Conservation (phyloP, 345 rosid species). For the Brassica nigra region DNA sequence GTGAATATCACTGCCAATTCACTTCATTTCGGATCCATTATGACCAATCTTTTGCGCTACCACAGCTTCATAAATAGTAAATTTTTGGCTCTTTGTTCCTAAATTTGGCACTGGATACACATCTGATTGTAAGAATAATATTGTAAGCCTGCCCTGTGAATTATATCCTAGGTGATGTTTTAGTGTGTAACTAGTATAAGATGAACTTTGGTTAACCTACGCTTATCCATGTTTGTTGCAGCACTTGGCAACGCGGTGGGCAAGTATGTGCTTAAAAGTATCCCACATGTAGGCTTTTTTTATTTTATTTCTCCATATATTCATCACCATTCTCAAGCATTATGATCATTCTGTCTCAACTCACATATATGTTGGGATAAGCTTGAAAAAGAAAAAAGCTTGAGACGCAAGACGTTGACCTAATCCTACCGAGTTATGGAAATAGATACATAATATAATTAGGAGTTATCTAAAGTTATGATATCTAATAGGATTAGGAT, state of each 20-base stretch:
- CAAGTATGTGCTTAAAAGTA: conserved; percentile 52
- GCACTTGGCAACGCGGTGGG: conserved; percentile 48
- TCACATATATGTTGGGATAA: not conserved
- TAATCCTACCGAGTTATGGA: too few species aligned
- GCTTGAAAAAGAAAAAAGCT: too few species aligned
- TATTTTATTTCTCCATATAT: not conserved
- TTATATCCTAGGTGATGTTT: too few species aligned
- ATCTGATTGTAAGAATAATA: not conserved
- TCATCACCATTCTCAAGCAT: not conserved
- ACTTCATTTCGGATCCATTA: conserved; percentile 72
- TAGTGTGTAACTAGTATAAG: too few species aligned
- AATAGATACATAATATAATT: too few species aligned
- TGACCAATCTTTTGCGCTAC: conserved; percentile 64
- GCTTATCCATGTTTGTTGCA: conserved; percentile 33
- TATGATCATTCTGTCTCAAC: not conserved
- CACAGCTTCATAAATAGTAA: conserved; percentile 50
- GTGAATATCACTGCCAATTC: conserved; percentile 66
- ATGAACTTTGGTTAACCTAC: too few species aligned
- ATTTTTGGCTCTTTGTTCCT: not conserved
- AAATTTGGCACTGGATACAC: not conserved
- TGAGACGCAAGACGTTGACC: too few species aligned
- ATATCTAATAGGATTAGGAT: too few species aligned
- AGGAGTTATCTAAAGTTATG: too few species aligned
- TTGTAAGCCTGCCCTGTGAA: too few species aligned
- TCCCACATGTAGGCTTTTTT: conserved; percentile 58